Evolutionary conservation across 2,329 filamentous ascomycete species (phyloP).

Genomic region (Paracoccidioides lutzii): DNA sequence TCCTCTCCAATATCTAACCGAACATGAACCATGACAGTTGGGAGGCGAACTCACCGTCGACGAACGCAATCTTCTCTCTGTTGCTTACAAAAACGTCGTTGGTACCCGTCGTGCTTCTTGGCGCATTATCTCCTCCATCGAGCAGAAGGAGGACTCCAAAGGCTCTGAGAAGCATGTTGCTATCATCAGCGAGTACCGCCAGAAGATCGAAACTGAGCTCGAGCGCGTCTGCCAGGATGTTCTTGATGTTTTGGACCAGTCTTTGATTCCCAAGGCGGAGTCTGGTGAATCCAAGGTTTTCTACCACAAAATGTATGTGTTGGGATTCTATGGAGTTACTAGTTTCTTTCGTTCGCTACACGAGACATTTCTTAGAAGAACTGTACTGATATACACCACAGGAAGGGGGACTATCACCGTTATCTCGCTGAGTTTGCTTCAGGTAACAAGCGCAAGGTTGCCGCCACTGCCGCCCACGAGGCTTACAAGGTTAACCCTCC

Average conservation of each 20-base stretch:
- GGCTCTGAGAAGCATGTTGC: slow-evolving; percentile 87
- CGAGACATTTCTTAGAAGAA: neutral
- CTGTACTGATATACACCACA: slow-evolving; percentile 27
- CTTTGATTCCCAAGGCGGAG: slow-evolving; percentile 88
- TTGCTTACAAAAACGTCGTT: slow-evolving; percentile 99
- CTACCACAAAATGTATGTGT: slow-evolving; percentile 96
- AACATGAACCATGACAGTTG: slow-evolving; percentile 34
- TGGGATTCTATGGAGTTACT: neutral
- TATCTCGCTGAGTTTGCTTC: slow-evolving; percentile 89
- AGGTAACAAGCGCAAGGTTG: slow-evolving; percentile 81
- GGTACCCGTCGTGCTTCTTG: slow-evolving; percentile 96
- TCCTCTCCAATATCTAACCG: slow-evolving; percentile 14
- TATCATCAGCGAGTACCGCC: slow-evolving; percentile 92
- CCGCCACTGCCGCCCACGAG: slow-evolving; percentile 77
- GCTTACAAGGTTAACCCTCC: slow-evolving; percentile 93
- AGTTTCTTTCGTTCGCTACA: neutral
- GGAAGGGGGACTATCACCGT: slow-evolving; percentile 96
- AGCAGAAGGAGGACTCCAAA: slow-evolving; percentile 99
- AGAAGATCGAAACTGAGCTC: slow-evolving; percentile 96
- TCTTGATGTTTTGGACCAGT: slow-evolving; percentile 83
- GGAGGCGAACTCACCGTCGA: slow-evolving; percentile 56
- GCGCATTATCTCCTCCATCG: slow-evolving; percentile 99
- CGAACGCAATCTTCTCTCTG: slow-evolving; percentile 82
- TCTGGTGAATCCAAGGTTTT: slow-evolving; percentile 99
- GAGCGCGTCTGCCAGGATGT: slow-evolving; percentile 98